These are phyloP conservation scores for Metarhizium humberi DNA, from an alignment of 2,329 filamentous ascomycete genomes.

Conservation along the genomic window DNA sequence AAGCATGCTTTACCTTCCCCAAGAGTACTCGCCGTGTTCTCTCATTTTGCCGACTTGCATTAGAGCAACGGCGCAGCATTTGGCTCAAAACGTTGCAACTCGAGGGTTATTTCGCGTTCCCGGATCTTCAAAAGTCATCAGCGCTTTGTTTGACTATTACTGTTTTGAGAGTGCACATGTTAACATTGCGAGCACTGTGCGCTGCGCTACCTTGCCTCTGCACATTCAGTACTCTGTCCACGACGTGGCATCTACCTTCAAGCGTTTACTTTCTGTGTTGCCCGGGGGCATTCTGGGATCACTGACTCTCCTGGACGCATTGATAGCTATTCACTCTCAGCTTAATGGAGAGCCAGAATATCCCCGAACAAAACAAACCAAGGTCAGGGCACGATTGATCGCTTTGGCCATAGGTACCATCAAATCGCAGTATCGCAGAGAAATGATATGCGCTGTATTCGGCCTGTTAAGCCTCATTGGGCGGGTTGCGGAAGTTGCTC, in stretches of 20 bases:
- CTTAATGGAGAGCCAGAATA: slow-evolving; percentile 42
- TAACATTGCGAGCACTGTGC: slow-evolving; percentile 47
- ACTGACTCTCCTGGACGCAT: slow-evolving; percentile 48
- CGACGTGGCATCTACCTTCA: slow-evolving; percentile 60
- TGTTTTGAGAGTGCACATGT: slow-evolving; percentile 38
- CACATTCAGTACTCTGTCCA: slow-evolving; percentile 52
- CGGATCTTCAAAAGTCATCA: slow-evolving; percentile 47
- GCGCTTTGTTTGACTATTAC: slow-evolving; percentile 55
- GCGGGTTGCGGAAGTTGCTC: slow-evolving; percentile 42
- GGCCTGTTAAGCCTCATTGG: slow-evolving; percentile 55
- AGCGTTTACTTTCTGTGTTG: slow-evolving; percentile 51
- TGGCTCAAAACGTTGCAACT: slow-evolving; percentile 46
- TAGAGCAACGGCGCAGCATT: slow-evolving; percentile 55
- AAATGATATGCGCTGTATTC: slow-evolving; percentile 58
- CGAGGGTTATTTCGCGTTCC: slow-evolving; percentile 55
- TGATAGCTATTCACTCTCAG: slow-evolving; percentile 52
- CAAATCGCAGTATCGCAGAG: slow-evolving; percentile 49
- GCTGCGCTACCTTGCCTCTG: slow-evolving; percentile 47
- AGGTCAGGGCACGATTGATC: slow-evolving; percentile 54
- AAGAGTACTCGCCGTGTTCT: slow-evolving; percentile 46
- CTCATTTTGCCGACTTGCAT: slow-evolving; percentile 56
- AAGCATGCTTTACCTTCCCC: slow-evolving; percentile 50
- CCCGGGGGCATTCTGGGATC: slow-evolving; percentile 60
- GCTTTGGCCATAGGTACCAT: slow-evolving; percentile 52
- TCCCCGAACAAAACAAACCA: slow-evolving; percentile 42